Base-by-base conservation (phyloP, 2,329 filamentous ascomycete genomes). In the Colletotrichum higginsianum region DNA sequence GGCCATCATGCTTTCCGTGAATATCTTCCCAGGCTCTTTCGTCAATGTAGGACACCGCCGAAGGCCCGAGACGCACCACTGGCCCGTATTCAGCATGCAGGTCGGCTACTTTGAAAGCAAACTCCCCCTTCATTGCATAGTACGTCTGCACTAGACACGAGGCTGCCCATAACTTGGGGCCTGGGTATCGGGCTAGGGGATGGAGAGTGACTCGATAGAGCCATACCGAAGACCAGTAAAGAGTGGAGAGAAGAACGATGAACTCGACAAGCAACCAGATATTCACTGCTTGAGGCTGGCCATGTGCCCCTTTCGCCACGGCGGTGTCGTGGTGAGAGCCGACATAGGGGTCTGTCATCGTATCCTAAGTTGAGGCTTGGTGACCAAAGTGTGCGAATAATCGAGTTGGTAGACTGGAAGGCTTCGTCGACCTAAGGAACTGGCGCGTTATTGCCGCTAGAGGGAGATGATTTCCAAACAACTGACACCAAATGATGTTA, bases 111-210 rank as follows among this genome's bases (percentile, higher is more conserved):
- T 64, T 64, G 38, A 64, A 64, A 5, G 61, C 50, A 18, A 64
- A 64, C 23, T 64, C 61, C 2, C 61, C 61, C 15, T n/a, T 42
- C 16, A 46, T 46, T 11, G 49, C 61, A 44, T 64, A 64, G 16
- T 44, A 64, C 3, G 61, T 55, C 21, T 64, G 61, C 7, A 30
- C 35, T 11, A 64, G 35, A 35, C 75, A 73, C 0, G 78, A 80
- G 8, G 76, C 55, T 0, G 80, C 80, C 0, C 79, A 77, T 6
- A 81, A 72, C 58, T 77, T 79, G 2, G 80, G 79, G 4, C 81
- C 80, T 0, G 81, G 81, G 26, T 83, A 76, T 9, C 40, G 53
- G 11, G 77, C 69, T 1, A 80, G 60, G 5, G 79, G 79, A 42
- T 66, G 64, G 40, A 73, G 56, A 9, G 44, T 63, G 30, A 73